Conservation (phyloP, 2,329 filamentous ascomycete genomes). For the Colletotrichum neosansevieriae region DNA sequence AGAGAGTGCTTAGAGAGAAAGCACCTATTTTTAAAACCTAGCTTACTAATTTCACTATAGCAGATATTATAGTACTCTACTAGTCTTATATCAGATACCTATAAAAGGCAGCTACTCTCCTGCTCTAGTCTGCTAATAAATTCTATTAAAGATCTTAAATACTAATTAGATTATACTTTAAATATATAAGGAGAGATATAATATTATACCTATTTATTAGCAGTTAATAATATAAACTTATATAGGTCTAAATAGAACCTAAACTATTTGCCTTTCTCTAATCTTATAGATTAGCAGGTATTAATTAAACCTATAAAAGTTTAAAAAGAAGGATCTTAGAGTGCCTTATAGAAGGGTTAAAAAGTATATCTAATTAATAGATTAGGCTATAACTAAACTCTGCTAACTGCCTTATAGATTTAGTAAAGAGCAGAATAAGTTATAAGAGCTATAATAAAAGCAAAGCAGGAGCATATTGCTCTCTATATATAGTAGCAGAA, state of each 20-base stretch:
- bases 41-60: background rate
- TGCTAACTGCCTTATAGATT: background rate
- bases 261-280: background rate
- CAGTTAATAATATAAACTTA: background rate
- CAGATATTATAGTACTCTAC: background rate
- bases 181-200: background rate
- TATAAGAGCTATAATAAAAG: background rate
- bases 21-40: background rate
- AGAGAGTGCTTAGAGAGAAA: background rate
- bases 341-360: background rate
- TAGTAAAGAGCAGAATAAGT: background rate
- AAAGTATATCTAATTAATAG: background rate
- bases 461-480: background rate
- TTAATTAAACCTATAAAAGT: background rate
- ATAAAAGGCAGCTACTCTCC: background rate
- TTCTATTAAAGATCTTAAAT: background rate
- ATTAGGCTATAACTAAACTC: background rate
- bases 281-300: background rate
- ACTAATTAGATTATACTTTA: background rate
- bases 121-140: background rate
- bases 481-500: background rate
- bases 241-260: background rate
- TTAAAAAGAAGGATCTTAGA: background rate
- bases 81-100: background rate
- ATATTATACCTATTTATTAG: background rate